Conservation (phyloP, 2,329 filamentous ascomycete genomes). For the Clonostachys rhizophaga region DNA sequence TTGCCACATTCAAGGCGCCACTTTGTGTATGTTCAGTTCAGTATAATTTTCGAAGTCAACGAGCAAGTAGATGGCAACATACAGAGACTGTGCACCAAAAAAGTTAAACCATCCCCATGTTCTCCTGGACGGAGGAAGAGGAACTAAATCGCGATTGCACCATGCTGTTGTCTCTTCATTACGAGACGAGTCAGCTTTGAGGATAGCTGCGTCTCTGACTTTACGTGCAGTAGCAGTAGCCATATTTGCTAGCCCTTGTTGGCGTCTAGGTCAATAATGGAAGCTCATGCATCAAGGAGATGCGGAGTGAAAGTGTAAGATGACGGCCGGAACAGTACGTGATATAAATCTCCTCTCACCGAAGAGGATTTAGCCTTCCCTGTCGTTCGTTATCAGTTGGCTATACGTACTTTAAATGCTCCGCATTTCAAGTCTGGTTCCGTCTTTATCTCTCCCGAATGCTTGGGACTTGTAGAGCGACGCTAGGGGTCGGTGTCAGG, state of each 20-base stretch:
- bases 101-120: conserved; percentile 42
- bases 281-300: background rate
- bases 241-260: conserved; percentile 3
- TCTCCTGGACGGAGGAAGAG: conserved; percentile 33
- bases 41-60: background rate
- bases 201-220: conserved; percentile 21
- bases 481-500: no score
- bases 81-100: conserved; percentile 34
- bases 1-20: conserved; percentile 17
- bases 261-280: background rate
- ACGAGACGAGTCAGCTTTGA: conserved; percentile 29
- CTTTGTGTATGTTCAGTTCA: conserved; percentile 1
- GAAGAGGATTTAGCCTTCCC: no score
- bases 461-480: no score
- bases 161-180: conserved; percentile 42
- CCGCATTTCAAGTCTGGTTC: no score
- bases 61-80: conserved; percentile 9
- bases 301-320: background rate
- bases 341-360: no score
- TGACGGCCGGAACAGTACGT: no score
- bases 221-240: conserved; percentile 3
- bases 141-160: conserved; percentile 39
- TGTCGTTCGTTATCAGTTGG: no score
- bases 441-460: no score
- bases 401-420: no score